phyloP scores from a whole-genome alignment of 139 green algal genomes.

The Dunaliella primolecta region DNA sequence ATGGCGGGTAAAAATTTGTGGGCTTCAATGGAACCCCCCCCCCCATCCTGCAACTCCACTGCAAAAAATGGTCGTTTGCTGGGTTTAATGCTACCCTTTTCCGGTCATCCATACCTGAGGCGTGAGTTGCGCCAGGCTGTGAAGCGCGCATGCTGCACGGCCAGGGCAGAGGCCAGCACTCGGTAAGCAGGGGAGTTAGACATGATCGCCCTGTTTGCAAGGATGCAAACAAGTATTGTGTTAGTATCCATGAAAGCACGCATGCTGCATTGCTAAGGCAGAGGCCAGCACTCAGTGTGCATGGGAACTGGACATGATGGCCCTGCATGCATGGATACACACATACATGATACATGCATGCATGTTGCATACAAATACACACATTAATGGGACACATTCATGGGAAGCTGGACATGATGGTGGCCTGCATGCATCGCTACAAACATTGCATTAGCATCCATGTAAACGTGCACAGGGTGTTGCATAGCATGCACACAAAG shows the following conservation, averaged over 20 bases:
- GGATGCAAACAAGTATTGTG: neutral
- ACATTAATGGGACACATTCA: too few species aligned
- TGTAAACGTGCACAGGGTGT: slow-evolving; percentile 12
- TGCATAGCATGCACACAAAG: too few species aligned
- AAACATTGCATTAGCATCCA: neutral
- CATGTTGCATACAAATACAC: too few species aligned
- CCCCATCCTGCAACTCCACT: too few species aligned
- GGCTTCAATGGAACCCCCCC: too few species aligned
- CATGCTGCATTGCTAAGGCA: slow-evolving; percentile 19
- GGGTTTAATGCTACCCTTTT: too few species aligned
- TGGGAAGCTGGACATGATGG: too few species aligned
- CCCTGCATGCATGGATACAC: slow-evolving; percentile 6
- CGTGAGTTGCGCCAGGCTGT: slow-evolving; percentile 28
- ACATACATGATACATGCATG: too few species aligned
- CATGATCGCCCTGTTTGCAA: slow-evolving; percentile 13
- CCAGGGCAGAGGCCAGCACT: slow-evolving; percentile 23
- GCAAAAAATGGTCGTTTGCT: too few species aligned
- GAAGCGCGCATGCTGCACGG: slow-evolving; percentile 16
- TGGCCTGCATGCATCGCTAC: too few species aligned
- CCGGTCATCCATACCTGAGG: slow-evolving; percentile 6
- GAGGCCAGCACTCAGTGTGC: slow-evolving; percentile 28
- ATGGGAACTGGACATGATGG: slow-evolving; percentile 11
- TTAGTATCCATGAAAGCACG: slow-evolving; percentile 4
- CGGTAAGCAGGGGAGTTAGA: slow-evolving; percentile 22
- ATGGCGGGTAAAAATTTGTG: too few species aligned